Base-by-base conservation (phyloP, 306 rosid genomes). In the Arachis stenosperma region DNA sequence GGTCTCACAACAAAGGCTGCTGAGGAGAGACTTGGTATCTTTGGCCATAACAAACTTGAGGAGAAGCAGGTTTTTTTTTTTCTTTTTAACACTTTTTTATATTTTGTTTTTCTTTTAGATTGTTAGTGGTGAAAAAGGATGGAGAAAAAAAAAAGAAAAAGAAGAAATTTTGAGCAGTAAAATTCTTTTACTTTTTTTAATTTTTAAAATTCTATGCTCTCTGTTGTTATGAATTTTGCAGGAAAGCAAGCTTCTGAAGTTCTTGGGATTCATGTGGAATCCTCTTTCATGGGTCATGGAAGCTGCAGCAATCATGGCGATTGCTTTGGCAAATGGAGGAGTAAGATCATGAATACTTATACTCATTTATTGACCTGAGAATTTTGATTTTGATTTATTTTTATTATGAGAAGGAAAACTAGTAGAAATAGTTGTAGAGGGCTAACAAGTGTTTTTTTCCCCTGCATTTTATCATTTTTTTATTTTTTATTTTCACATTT, bases 201-300 rank as follows among this genome's bases (percentile, higher is more conserved):
- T 9, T 7, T 44, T 46, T 46, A 6, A 40, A 5, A n/a, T 30
- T 66, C 48, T 13, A 39, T 78, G 36, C 6, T 22, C 42, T 71
- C 15, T 52, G 5, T 4, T 15, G 36, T 33, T 50, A 43, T 70
- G 77, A 27, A 59, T 61, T 59, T 54, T 48, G 22, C 90, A 90
- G 97, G 97, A 90, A 70, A 87, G 89, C 74, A 90, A 90, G 83
- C 1, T 90, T 57, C 61, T 90, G 73, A 90, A 90, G 89, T 90
- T 90, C 72, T 63, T 90, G 75, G 97, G 94, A 61, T 90, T 90
- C 67, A 90, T 90, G 97, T 90, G 97, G 97, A 90, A 90, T 76
- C 97, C 97, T 87, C 87, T 90, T 37, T 88, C 97, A 57, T 90
- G 97, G 97, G 94, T 90, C 75, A 90, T 90, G 97, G 97, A 90